Evolutionary conservation across 1,139 yeast species (phyloP).

Genomic region (Arxiozyma telluris): DNA sequence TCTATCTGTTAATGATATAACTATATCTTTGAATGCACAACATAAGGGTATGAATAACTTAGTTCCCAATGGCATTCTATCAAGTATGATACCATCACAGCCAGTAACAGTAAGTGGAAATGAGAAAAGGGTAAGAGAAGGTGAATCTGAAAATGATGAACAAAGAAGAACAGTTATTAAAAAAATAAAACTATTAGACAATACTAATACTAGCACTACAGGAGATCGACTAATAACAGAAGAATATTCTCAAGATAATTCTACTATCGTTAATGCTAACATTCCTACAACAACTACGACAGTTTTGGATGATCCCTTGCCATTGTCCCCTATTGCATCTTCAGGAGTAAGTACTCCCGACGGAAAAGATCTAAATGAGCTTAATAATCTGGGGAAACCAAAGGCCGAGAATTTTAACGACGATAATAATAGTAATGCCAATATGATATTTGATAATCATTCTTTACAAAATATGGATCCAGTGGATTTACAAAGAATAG

Average conservation of each 20-base stretch:
- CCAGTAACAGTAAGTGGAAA: not conserved
- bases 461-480: slow-evolving; percentile 2
- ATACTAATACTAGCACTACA: not conserved
- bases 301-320: slow-evolving; percentile 21
- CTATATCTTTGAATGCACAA: not conserved
- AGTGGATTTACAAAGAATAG: slow-evolving; percentile 26
- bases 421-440: not conserved
- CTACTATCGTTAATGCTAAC: not conserved
- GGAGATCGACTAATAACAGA: not conserved
- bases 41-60: too few relatives aligned
- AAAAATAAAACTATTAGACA: not conserved
- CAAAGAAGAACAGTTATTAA: not conserved
- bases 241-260: not conserved
- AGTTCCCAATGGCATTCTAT: not conserved
- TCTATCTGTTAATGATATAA: not conserved
- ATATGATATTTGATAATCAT: not conserved
- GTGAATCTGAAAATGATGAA: not conserved
- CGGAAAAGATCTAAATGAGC: slow-evolving; percentile 1
- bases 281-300: not conserved
- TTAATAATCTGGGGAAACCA: not conserved
- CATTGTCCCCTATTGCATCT: slow-evolving; percentile 25
- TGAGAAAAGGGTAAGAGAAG: not conserved
- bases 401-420: not conserved
- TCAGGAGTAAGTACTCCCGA: slow-evolving; percentile 16
- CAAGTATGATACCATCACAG: not conserved